Evolutionary conservation across 306 rosid species (phyloP).

Genomic region (Luffa acutangula): DNA sequence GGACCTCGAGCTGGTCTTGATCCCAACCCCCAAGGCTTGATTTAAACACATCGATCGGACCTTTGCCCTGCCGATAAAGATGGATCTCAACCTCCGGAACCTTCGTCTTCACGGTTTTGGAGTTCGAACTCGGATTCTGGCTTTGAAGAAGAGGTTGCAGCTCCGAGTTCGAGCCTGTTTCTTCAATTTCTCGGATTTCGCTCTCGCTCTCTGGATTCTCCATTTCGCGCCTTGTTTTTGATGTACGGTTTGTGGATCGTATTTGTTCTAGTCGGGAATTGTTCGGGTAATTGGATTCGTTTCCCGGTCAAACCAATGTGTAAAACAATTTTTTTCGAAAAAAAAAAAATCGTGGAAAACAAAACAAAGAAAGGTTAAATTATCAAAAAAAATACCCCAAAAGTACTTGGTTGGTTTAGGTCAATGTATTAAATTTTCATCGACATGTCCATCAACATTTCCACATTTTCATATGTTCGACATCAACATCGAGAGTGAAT

Average conservation of each 20-base stretch:
- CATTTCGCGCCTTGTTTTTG: background rate
- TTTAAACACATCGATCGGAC: constrained; percentile 64
- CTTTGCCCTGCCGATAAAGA: constrained; percentile 58
- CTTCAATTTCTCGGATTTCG: constrained; percentile 24
- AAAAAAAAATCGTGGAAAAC: too few relatives aligned
- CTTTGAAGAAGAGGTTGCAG: background rate
- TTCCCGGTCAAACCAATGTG: too few relatives aligned
- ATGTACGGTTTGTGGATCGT: background rate
- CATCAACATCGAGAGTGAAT: too few relatives aligned
- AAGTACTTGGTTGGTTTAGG: too few relatives aligned
- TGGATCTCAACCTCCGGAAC: constrained; percentile 53
- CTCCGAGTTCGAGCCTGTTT: constrained; percentile 7
- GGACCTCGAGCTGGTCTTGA: constrained; percentile 76
- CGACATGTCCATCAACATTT: too few relatives aligned
- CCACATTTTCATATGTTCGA: too few relatives aligned
- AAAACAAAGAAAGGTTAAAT: too few relatives aligned
- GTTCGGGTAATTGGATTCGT: too few relatives aligned
- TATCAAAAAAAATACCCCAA: too few relatives aligned
- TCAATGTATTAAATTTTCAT: too few relatives aligned
- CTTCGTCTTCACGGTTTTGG: constrained; percentile 24
- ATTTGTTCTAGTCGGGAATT: background rate
- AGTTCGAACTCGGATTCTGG: background rate
- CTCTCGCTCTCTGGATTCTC: constrained; percentile 6
- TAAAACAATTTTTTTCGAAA: too few relatives aligned
- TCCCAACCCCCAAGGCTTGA: constrained; percentile 71